Base-by-base conservation (phyloP, 345 rosid genomes). In the Sisymbrium irio region DNA sequence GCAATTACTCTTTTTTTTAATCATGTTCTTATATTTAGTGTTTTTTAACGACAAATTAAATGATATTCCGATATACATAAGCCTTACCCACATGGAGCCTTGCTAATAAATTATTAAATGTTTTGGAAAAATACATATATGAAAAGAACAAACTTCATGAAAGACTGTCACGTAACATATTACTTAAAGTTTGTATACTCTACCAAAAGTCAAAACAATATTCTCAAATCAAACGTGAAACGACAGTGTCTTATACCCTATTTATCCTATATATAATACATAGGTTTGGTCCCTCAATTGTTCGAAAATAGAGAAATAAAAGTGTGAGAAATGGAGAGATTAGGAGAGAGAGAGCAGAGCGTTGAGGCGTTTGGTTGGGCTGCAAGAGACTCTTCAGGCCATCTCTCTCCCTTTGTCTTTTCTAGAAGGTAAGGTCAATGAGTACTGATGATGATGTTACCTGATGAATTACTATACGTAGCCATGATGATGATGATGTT, bases 371-470 rank as follows among this genome's bases (percentile, higher is more conserved):
- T 82, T 25, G 93, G 93, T 56, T 88, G 86, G 90, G 90, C 93
- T 0, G 93, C 90, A 1, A 81, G 71, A 56, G 88, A 86, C 71
- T 4, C 83, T 5, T 84, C 88, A 36, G 93, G 90, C 36, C 69
- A 74, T 49, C 89, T 86, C 40, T 86, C 90, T 58, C 90, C 90
- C 55, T 86, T 84, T 68, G 58, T 75, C 25, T 88, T 86, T 67
- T 77, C 87, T n/a, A 76, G 87, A 74, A 88, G 93, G 93, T 88
- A 35, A 30, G 19, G 0, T 73, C 22, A 27, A 19, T 54, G 25
- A 25, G 22, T 72, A 27, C 12, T 25, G 32, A 64, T 30, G 56
- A 25, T 45, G 9, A 54, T 65, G 45, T 14, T 60, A 15, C 65
- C 63, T 63, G 65, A 67, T 58, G 47, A 57, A 14, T 50, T 25